Evolutionary conservation across 176 grass and related monocot genomes (phyloP).

Genomic region (Lolium perenne): DNA sequence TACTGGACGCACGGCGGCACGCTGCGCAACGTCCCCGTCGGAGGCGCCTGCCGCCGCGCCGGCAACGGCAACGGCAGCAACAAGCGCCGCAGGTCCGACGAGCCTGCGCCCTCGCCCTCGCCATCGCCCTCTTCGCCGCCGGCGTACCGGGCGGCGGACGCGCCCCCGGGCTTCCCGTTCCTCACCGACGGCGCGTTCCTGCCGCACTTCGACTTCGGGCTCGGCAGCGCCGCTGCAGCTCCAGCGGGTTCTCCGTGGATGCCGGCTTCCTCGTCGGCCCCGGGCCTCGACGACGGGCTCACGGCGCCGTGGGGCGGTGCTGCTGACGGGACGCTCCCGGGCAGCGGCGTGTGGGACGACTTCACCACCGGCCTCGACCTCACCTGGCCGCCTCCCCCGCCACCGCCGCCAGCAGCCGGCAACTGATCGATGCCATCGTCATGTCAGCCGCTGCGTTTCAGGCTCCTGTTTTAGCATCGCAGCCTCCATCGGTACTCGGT

Average conservation of each 20-base stretch:
- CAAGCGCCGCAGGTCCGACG: conserved; percentile 60
- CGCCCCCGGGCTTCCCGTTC: conserved; percentile 41
- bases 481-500: too few species aligned
- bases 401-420: conserved; percentile 14
- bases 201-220: conserved; percentile 34
- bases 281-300: conserved; percentile 3
- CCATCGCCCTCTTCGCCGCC: neutral
- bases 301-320: conserved; percentile 28
- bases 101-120: neutral
- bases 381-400: conserved; percentile 25
- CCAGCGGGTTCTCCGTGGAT: conserved; percentile 29
- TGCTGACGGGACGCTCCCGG: neutral
- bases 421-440: neutral
- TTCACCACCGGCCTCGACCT: conserved; percentile 44
- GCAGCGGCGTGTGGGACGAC: conserved; percentile 43
- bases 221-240: neutral
- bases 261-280: neutral
- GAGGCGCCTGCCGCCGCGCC: conserved; percentile 52
- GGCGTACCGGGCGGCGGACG: neutral
- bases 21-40: conserved; percentile 85
- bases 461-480: too few species aligned
- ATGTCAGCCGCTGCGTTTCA: neutral
- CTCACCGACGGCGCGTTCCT: conserved; percentile 43
- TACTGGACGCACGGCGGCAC: conserved; percentile 93
- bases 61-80: neutral